Percentiles rank a stretch among this genome's conserved stretches.
Evolutionary conservation across 257 asterid genomes (phyloP).

Genomic region (Salvia rosmarinus): DNA sequence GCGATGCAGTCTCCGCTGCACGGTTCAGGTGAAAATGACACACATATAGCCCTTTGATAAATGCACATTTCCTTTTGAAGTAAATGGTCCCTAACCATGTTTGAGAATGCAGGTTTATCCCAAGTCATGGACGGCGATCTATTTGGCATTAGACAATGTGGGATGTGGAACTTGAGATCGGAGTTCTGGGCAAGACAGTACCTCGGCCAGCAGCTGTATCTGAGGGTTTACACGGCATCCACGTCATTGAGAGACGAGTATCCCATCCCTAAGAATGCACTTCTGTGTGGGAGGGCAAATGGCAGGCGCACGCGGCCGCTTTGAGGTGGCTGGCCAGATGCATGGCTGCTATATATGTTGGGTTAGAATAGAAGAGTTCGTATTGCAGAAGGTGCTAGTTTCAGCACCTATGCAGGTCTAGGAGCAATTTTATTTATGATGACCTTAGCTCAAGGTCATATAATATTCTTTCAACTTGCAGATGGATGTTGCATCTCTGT

Average conservation of each 20-base stretch:
- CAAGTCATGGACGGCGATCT: slow-evolving; percentile 76
- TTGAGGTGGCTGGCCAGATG: slow-evolving; percentile 22
- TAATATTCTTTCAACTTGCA: slow-evolving; percentile 47
- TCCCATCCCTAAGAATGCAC: slow-evolving; percentile 88
- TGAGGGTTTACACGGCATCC: slow-evolving; percentile 72
- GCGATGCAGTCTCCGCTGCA: slow-evolving; percentile 83
- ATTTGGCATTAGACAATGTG: slow-evolving; percentile 72
- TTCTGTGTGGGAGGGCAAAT: slow-evolving; percentile 74
- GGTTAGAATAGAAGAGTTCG: slow-evolving; percentile 4
- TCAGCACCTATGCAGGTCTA: slow-evolving; percentile 39
- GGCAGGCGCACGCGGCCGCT: slow-evolving; percentile 80
- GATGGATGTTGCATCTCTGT: slow-evolving; percentile 28
- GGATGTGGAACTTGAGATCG: slow-evolving; percentile 88
- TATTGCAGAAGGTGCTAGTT: slow-evolving; percentile 42
- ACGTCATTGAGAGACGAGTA: slow-evolving; percentile 79
- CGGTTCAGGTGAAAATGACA: slow-evolving; percentile 61
- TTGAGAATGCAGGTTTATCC: slow-evolving; percentile 73
- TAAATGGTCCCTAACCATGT: background rate
- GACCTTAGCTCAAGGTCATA: slow-evolving; percentile 70
- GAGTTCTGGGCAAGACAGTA: slow-evolving; percentile 90
- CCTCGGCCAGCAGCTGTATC: slow-evolving; percentile 77
- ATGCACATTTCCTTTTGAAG: background rate
- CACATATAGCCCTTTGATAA: background rate
- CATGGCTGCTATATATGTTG: slow-evolving; percentile 6
- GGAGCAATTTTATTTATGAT: slow-evolving; percentile 30